Evolutionary conservation across 495 filamentous ascomycete species (phyloP).

Genomic region (Penicillium salamii): DNA sequence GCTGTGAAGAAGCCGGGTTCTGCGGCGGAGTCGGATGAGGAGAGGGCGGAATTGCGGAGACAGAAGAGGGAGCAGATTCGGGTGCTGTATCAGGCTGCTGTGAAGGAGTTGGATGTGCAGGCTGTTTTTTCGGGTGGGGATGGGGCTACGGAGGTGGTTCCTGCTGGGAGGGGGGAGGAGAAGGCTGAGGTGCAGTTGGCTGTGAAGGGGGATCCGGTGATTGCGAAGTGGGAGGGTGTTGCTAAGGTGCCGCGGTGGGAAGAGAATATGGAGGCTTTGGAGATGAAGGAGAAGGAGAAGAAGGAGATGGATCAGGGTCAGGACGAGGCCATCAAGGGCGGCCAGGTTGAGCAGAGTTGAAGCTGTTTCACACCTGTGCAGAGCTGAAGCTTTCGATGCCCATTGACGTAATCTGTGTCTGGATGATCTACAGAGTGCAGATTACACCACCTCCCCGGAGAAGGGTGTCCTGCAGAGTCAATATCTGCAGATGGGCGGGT

Average conservation of each 20-base stretch:
- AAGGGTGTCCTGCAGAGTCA: background rate
- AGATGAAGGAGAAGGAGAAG: conserved; percentile 30
- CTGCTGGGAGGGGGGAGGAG: conserved; percentile 23
- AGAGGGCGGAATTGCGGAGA: conserved; percentile 18
- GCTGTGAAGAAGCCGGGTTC: conserved; percentile 32
- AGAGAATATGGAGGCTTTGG: conserved; percentile 43
- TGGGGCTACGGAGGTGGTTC: background rate
- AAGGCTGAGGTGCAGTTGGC: conserved; percentile 25
- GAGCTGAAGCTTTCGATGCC: no score
- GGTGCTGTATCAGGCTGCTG: conserved; percentile 49
- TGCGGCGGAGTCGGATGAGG: conserved; percentile 2
- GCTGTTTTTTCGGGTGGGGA: conserved; percentile 60
- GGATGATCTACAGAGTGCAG: conserved; percentile 2
- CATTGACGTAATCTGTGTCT: no score
- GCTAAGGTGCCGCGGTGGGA: conserved; percentile 43
- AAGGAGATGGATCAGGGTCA: conserved; percentile 4
- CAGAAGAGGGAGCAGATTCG: conserved; percentile 33
- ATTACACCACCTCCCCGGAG: no score
- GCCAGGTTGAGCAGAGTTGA: conserved; percentile 10
- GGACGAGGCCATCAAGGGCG: no score
- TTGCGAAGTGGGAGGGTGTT: conserved; percentile 50
- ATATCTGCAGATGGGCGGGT: conserved; percentile 1
- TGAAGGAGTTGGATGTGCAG: conserved; percentile 57
- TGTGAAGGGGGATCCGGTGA: conserved; percentile 33
- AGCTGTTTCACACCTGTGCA: background rate